phyloP scores from a whole-genome alignment of 2,329 filamentous ascomycete genomes.

The Ascochyta viciae-villosae region DNA sequence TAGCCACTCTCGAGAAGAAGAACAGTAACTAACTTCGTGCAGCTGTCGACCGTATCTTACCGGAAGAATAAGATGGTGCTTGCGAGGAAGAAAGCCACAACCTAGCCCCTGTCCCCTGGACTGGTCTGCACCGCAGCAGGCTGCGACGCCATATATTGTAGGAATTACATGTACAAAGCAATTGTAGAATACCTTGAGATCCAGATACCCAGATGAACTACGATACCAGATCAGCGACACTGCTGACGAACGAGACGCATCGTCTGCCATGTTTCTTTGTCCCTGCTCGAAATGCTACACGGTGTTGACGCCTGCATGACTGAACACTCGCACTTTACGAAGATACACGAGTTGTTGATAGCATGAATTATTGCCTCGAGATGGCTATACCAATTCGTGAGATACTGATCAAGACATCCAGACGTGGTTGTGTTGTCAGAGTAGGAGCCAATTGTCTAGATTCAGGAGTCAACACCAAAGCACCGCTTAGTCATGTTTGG shows the following conservation, averaged over 20 bases:
- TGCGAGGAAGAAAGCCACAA: neutral
- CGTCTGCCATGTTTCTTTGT: neutral
- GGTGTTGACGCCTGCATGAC: neutral
- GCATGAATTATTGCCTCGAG: neutral
- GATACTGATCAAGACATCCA: too few relatives aligned
- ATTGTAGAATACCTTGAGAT: constrained; percentile 7
- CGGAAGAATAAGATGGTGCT: constrained; percentile 27
- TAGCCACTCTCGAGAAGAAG: neutral
- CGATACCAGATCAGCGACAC: neutral
- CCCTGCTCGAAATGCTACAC: neutral
- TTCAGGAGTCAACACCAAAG: constrained; percentile 10
- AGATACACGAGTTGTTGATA: neutral
- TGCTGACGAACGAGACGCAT: neutral
- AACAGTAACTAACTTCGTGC: constrained; percentile 13
- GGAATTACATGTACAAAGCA: neutral
- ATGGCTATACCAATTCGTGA: neutral
- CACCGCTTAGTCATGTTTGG: constrained; percentile 9
- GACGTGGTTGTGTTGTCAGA: too few relatives aligned
- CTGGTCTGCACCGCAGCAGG: constrained; percentile 6
- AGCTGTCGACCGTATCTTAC: constrained; percentile 45
- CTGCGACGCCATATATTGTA: constrained; percentile 7
- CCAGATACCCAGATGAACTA: neutral
- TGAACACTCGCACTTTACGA: neutral
- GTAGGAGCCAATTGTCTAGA: neutral
- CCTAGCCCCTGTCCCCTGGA: neutral